Evolutionary conservation across 352 stramenopile species (phyloP).

Genomic region (Phytophthora hybrid): DNA sequence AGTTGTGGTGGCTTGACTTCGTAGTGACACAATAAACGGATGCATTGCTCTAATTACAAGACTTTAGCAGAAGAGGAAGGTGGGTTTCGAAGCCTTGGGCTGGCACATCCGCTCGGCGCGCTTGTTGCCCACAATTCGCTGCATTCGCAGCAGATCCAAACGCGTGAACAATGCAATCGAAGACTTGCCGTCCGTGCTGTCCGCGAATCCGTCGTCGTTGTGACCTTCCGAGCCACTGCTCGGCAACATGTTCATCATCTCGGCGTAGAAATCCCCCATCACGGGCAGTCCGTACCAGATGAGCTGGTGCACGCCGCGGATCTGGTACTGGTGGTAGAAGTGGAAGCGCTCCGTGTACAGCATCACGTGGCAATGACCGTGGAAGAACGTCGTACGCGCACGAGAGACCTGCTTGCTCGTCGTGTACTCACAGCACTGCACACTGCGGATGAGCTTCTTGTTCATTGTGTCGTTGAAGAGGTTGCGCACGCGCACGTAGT

Average conservation of each 20-base stretch:
- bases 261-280: constrained; percentile 77
- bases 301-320: constrained; percentile 80
- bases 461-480: constrained; percentile 80
- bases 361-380: constrained; percentile 81
- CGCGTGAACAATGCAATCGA: constrained; percentile 73
- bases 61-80: constrained; percentile 80
- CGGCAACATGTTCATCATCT: constrained; percentile 84
- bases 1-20: too few species aligned
- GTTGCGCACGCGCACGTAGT: constrained; percentile 90
- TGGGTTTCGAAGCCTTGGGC: constrained; percentile 64
- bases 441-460: constrained; percentile 73
- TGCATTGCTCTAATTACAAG: constrained; percentile 3
- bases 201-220: constrained; percentile 35
- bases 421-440: constrained; percentile 85
- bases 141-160: constrained; percentile 69
- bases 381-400: constrained; percentile 77
- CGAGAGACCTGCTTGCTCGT: constrained; percentile 69
- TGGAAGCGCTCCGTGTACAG: constrained; percentile 88
- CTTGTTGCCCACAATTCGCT: constrained; percentile 79
- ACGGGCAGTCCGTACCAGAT: constrained; percentile 79
- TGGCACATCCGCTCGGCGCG: constrained; percentile 79
- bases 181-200: constrained; percentile 47
- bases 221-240: constrained; percentile 23
- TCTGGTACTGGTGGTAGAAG: constrained; percentile 88
- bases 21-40: background rate